These are phyloP conservation scores for Zelopaecilomyces penicillatus DNA, from an alignment of 2,329 filamentous ascomycete genomes.

Conservation along the genomic window DNA sequence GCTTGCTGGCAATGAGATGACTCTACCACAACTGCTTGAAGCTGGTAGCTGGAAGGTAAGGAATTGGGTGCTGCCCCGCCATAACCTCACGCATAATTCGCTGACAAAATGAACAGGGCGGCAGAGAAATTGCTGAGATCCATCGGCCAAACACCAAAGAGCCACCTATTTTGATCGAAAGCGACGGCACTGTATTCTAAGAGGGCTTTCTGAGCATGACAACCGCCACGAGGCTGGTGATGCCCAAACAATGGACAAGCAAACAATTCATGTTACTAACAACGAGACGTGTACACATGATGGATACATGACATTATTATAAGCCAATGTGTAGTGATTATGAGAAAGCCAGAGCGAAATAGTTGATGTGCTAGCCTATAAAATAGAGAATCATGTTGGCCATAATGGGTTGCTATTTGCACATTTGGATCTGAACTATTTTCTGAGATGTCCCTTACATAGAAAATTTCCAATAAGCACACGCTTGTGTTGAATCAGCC, in stretches of 20 bases:
- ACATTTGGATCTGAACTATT: too few species aligned
- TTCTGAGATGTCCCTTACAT: too few species aligned
- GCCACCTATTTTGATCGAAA: conserved; percentile 91
- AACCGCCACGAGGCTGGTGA: not conserved
- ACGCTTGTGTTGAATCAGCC: too few species aligned
- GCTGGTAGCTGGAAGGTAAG: conserved; percentile 96
- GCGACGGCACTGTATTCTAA: conserved; percentile 93
- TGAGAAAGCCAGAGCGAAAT: too few species aligned
- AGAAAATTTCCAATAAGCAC: too few species aligned
- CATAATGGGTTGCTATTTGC: too few species aligned
- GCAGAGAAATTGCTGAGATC: conserved; percentile 91
- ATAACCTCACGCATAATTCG: not conserved
- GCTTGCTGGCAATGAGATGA: conserved; percentile 63
- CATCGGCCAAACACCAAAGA: conserved; percentile 93
- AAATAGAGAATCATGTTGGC: too few species aligned
- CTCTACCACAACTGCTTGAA: conserved; percentile 81
- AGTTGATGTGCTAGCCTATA: too few species aligned
- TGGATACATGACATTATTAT: too few species aligned
- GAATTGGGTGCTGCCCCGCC: not conserved
- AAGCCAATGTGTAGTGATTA: too few species aligned
- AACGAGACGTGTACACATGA: too few species aligned
- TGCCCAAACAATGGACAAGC: not conserved
- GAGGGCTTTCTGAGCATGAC: not conserved
- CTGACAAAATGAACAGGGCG: conserved; percentile 48
- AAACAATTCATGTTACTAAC: too few species aligned